phyloP scores from a whole-genome alignment of 164 flowering plant species.

The Stephania yunnanensis region DNA sequence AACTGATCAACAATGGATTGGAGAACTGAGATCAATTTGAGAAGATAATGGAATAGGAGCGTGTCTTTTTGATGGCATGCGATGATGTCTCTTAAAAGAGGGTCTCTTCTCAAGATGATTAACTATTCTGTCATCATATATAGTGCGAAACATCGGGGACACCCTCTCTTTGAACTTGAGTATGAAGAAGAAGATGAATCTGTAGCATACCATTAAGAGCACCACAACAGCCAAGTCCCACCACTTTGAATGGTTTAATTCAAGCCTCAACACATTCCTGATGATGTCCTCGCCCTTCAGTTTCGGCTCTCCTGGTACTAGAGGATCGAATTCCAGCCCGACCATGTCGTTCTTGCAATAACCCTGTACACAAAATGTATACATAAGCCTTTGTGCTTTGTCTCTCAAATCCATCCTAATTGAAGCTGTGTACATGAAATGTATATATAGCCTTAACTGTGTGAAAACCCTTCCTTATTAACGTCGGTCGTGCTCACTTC shows the following conservation, averaged over 20 bases:
- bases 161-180: conserved; percentile 60
- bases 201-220: conserved; percentile 37
- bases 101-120: conserved; percentile 47
- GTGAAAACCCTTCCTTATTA: too few relatives aligned
- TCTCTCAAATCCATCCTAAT: too few relatives aligned
- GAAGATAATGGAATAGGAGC: conserved; percentile 43
- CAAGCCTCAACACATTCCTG: conserved; percentile 27
- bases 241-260: conserved; percentile 55
- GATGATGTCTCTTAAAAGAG: conserved; percentile 34
- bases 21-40: conserved; percentile 74
- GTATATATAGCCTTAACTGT: too few relatives aligned
- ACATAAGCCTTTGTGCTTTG: background rate
- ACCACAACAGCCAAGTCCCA: conserved; percentile 48
- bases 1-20: conserved; percentile 22
- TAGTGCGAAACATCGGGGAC: conserved; percentile 33
- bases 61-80: conserved; percentile 36
- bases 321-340: conserved; percentile 56
- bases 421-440: too few relatives aligned
- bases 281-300: conserved; percentile 46
- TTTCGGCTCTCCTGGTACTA: conserved; percentile 44
- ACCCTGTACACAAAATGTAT: conserved; percentile 36
- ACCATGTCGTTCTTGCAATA: conserved; percentile 63
- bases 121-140: conserved; percentile 41
- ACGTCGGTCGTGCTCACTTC: too few relatives aligned
- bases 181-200: conserved; percentile 48